Evolutionary conservation across 345 rosid genomes (phyloP).

Genomic region (Dipteronia sinensis): DNA sequence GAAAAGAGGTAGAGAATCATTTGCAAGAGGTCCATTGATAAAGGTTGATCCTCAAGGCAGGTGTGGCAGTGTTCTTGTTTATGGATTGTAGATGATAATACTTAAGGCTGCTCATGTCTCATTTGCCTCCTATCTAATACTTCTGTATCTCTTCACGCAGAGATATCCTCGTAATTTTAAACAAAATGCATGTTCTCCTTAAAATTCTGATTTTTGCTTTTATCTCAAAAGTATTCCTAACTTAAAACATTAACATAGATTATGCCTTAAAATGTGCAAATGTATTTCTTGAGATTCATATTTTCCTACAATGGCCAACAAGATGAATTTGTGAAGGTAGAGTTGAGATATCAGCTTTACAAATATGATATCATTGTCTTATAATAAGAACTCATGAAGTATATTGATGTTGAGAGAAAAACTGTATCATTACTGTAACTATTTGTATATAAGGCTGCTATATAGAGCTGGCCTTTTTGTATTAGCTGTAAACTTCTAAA

Average conservation of each 20-base stretch:
- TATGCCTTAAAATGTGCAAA: neutral
- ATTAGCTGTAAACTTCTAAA: neutral
- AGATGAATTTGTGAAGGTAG: neutral
- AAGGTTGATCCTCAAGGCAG: slow-evolving; percentile 99
- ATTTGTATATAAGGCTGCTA: no score
- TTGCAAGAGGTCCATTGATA: slow-evolving; percentile 79
- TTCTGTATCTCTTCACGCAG: neutral
- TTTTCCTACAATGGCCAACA: neutral
- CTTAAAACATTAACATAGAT: neutral
- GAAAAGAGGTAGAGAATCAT: slow-evolving; percentile 94
- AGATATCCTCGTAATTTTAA: neutral
- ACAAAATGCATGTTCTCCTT: neutral
- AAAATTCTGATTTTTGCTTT: slow-evolving; percentile 1
- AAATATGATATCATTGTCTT: neutral
- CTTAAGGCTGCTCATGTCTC: slow-evolving; percentile 94
- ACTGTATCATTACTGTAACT: no score
- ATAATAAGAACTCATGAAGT: neutral
- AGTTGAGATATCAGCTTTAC: neutral
- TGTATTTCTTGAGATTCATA: neutral
- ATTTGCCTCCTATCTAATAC: slow-evolving; percentile 28
- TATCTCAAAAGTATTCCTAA: neutral
- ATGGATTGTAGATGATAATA: slow-evolving; percentile 91
- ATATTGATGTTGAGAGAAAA: neutral
- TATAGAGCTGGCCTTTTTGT: no score
- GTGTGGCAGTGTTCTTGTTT: slow-evolving; percentile 89